Percentiles rank a stretch among this genome's conserved stretches.
These are phyloP conservation scores for Wallacemonas rigidus DNA, from an alignment of 208 protist species.

Conservation along the genomic window DNA sequence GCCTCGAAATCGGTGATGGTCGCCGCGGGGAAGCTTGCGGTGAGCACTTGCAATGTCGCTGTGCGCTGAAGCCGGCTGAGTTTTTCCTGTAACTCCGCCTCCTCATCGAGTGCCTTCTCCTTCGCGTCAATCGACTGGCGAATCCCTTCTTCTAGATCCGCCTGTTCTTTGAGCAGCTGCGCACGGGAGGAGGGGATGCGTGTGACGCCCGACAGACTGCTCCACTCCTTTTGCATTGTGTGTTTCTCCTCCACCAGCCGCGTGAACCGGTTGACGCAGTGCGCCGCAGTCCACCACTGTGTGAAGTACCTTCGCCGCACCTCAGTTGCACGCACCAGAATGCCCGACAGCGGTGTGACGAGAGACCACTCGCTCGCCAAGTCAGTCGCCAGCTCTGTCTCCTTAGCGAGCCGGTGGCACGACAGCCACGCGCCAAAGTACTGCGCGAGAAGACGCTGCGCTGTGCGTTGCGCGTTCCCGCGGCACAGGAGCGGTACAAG, in stretches of 20 bases:
- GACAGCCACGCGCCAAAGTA: constrained; percentile 43
- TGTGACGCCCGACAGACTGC: constrained; percentile 5
- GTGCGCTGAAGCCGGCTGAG: constrained; percentile 26
- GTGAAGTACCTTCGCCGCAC: constrained; percentile 47
- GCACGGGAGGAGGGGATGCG: constrained; percentile 32
- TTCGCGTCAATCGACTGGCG: constrained; percentile 24
- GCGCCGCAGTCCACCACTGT: constrained; percentile 54
- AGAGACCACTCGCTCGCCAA: constrained; percentile 21
- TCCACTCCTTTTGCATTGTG: constrained; percentile 65
- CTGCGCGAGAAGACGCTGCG: constrained; percentile 12
- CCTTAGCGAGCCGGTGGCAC: constrained; percentile 5
- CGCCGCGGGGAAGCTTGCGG: constrained; percentile 27
- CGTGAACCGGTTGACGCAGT: constrained; percentile 31
- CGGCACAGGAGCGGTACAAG: constrained; percentile 36
- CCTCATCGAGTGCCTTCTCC: constrained; percentile 14
- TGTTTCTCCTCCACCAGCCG: constrained; percentile 49
- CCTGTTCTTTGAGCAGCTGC: constrained; percentile 33
- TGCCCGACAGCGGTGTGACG: constrained; percentile 43
- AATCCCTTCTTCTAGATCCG: constrained; percentile 27
- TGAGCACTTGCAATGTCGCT: constrained; percentile 28
- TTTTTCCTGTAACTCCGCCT: constrained; percentile 21
- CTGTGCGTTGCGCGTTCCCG: constrained; percentile 18
- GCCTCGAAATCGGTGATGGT: constrained; percentile 11
- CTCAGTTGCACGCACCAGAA: constrained; percentile 29
- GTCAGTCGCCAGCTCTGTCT: constrained; percentile 2